These are phyloP conservation scores for Melampsora medusae DNA, from an alignment of 1,284 basidiomycete species.

Conservation along the genomic window DNA sequence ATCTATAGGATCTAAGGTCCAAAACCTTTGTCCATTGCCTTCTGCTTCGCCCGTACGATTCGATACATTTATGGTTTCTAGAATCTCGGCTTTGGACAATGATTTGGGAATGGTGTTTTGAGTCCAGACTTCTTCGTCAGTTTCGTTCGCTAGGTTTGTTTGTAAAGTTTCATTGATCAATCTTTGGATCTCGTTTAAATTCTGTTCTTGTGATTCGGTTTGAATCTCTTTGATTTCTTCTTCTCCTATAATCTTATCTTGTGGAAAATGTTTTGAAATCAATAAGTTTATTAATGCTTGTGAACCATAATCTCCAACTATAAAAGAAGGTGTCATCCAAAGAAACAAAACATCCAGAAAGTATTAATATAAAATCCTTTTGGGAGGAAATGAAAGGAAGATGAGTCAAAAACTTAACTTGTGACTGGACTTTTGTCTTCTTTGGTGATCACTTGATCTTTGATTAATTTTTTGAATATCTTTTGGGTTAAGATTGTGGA, in stretches of 20 bases:
- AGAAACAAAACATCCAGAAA: neutral
- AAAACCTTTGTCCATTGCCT: constrained; percentile 62
- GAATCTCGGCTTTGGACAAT: constrained; percentile 1
- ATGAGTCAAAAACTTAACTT: constrained; percentile 60
- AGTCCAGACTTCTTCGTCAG: constrained; percentile 21
- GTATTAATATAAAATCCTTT: too few relatives aligned
- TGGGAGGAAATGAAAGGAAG: neutral
- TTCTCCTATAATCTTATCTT: constrained; percentile 88
- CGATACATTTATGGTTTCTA: constrained; percentile 18
- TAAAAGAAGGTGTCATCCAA: neutral
- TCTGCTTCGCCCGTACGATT: neutral
- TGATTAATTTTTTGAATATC: constrained; percentile 83
- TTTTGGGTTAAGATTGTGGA: constrained; percentile 72
- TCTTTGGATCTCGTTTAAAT: constrained; percentile 15
- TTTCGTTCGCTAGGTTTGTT: neutral
- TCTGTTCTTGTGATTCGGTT: constrained; percentile 1
- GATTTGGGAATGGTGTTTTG: neutral
- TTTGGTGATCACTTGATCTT: constrained; percentile 82
- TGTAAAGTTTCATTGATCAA: constrained; percentile 29
- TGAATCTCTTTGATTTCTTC: constrained; percentile 82
- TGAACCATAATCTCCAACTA: constrained; percentile 85
- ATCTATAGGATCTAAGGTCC: constrained; percentile 89
- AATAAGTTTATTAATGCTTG: constrained; percentile 79
- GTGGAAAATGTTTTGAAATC: constrained; percentile 72
- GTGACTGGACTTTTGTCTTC: constrained; percentile 95